Conservation (phyloP, 192 early-diverging fungal species). For the Coemansia guatemalensis region DNA sequence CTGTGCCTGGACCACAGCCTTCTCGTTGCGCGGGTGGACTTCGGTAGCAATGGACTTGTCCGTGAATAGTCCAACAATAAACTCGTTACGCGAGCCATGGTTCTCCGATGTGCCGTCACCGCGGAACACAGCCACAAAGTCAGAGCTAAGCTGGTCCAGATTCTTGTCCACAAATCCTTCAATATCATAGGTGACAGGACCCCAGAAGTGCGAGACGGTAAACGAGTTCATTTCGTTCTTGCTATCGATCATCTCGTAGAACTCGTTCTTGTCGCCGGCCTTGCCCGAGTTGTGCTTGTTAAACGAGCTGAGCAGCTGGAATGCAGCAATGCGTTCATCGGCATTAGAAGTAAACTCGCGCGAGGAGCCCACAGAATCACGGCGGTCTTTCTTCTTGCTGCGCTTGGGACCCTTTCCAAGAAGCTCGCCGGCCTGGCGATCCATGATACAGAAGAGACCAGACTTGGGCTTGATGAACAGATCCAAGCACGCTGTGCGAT, state of each 20-base stretch:
- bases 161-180: conserved; percentile 84
- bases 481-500: conserved; percentile 66
- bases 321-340: conserved; percentile 35
- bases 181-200: conserved; percentile 79
- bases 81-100: conserved; percentile 71
- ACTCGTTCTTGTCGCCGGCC: conserved; percentile 29
- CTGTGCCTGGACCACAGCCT: conserved; percentile 75
- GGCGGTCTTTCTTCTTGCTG: conserved; percentile 27
- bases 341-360: conserved; percentile 35
- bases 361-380: conserved; percentile 33
- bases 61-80: conserved; percentile 74
- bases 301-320: conserved; percentile 48
- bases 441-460: conserved; percentile 77
- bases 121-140: conserved; percentile 85
- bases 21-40: conserved; percentile 70
- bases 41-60: conserved; percentile 70
- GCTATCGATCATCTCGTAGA: conserved; percentile 42
- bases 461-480: conserved; percentile 66
- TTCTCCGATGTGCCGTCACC: conserved; percentile 66
- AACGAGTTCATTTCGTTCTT: conserved; percentile 62
- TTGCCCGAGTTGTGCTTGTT: conserved; percentile 43
- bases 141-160: conserved; percentile 67
- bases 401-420: conserved; percentile 19
- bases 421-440: conserved; percentile 55
- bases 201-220: conserved; percentile 77